phyloP scores from a whole-genome alignment of 257 asterid genomes.

The Plantago elongata region DNA sequence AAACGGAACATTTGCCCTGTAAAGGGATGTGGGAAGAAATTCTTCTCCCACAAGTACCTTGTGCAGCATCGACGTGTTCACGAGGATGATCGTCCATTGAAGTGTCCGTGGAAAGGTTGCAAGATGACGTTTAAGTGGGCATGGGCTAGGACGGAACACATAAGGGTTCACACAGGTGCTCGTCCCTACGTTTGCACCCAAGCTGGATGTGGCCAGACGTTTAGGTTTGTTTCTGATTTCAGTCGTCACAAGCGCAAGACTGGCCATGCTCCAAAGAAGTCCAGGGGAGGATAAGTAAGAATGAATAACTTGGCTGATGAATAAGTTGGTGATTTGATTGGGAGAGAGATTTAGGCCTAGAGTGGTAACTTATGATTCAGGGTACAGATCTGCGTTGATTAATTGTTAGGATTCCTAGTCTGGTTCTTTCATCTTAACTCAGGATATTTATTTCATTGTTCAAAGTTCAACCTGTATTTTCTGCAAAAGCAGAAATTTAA shows the following conservation, averaged over 20 bases:
- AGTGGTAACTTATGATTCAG: conserved; percentile 28
- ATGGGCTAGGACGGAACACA: conserved; percentile 98
- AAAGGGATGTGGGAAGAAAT: conserved; percentile 89
- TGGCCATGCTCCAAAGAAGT: conserved; percentile 75
- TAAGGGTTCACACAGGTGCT: conserved; percentile 93
- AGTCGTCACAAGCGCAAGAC: conserved; percentile 99
- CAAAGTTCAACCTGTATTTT: conserved; percentile 24
- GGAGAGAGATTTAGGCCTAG: conserved; percentile 32
- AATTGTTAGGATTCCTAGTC: conserved; percentile 28
- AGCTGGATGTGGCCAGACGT: conserved; percentile 90
- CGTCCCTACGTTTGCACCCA: conserved; percentile 86
- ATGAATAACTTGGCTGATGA: conserved; percentile 23
- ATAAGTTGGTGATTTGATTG: conserved; percentile 33
- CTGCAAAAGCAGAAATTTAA: conserved; percentile 34
- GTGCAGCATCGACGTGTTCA: conserved; percentile 98
- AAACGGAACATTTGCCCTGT: conserved; percentile 78
- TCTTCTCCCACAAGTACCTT: conserved; percentile 91
- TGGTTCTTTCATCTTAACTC: conserved; percentile 21
- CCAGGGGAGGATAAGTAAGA: conserved; percentile 33
- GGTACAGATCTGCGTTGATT: conserved; percentile 20
- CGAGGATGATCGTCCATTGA: conserved; percentile 92
- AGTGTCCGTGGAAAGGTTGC: conserved; percentile 99
- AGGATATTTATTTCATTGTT: conserved; percentile 35
- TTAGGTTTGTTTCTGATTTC: conserved; percentile 95
- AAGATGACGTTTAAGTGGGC: conserved; percentile 99